A percentile compares a stretch with the other conserved stretches of the same genome.
Conservation (phyloP, 768 basidiomycete genomes). For the Leccinum boreale region DNA sequence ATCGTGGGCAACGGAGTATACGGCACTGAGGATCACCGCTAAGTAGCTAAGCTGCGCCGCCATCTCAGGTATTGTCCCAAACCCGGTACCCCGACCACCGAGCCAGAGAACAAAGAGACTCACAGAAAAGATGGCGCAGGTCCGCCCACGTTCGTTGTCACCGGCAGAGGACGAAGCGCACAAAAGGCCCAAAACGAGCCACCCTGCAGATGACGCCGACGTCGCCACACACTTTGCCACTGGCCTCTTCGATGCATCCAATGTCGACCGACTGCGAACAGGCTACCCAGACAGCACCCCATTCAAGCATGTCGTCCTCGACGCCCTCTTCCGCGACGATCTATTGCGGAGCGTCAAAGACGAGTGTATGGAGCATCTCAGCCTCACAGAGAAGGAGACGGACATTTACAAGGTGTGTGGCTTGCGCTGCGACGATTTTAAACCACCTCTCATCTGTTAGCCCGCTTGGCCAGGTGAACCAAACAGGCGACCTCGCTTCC, state of each 20-base stretch:
- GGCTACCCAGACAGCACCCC: conserved; percentile 61
- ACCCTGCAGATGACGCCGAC: conserved; percentile 20
- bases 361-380: conserved; percentile 75
- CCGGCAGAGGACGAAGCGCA: conserved; percentile 29
- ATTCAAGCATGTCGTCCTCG: conserved; percentile 80
- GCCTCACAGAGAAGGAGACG: conserved; percentile 91
- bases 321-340: conserved; percentile 80
- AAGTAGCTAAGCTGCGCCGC: neutral
- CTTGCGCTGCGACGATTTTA: neutral
- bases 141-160: conserved; percentile 46
- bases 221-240: conserved; percentile 25
- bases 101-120: neutral
- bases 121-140: conserved; percentile 38
- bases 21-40: neutral
- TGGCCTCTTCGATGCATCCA: conserved; percentile 55
- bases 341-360: conserved; percentile 79
- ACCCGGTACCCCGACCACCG: neutral
- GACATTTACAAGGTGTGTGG: conserved; percentile 91
- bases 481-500: conserved; percentile 95
- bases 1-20: neutral
- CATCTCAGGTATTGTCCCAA: neutral
- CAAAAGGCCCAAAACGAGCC: conserved; percentile 39
- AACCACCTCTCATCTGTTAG: neutral
- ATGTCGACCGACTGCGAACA: conserved; percentile 51
- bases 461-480: conserved; percentile 66